These are phyloP conservation scores for Pyrenophora graminea DNA, from an alignment of 2,329 filamentous ascomycete genomes.

Conservation along the genomic window DNA sequence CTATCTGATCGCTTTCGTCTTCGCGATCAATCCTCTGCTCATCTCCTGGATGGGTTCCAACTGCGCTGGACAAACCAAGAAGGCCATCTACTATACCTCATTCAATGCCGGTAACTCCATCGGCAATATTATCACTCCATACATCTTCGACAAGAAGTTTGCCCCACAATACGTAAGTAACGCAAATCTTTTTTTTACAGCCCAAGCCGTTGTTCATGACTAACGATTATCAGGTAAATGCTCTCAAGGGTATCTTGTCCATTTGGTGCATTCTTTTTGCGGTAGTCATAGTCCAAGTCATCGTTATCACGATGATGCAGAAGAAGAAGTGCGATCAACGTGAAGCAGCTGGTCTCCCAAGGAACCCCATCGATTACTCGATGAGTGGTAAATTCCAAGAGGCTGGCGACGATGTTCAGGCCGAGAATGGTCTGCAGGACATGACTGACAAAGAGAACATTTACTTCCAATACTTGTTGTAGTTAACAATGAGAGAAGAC, in stretches of 20 bases:
- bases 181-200: neutral
- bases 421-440: slow-evolving; percentile 29
- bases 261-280: slow-evolving; percentile 30
- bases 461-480: slow-evolving; percentile 30
- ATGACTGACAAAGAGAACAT: slow-evolving; percentile 31
- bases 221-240: slow-evolving; percentile 18
- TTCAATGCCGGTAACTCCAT: slow-evolving; percentile 66
- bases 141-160: slow-evolving; percentile 29
- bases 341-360: slow-evolving; percentile 25
- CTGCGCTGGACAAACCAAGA: slow-evolving; percentile 70
- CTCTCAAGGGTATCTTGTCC: slow-evolving; percentile 26
- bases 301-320: slow-evolving; percentile 25
- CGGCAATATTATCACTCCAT: slow-evolving; percentile 60
- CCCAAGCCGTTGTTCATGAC: neutral
- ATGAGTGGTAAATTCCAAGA: slow-evolving; percentile 25
- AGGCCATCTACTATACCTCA: slow-evolving; percentile 65
- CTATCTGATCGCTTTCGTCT: slow-evolving; percentile 69
- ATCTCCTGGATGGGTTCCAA: slow-evolving; percentile 72
- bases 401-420: slow-evolving; percentile 24
- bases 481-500: neutral
- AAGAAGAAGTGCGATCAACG: slow-evolving; percentile 29
- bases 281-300: slow-evolving; percentile 20
- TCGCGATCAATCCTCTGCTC: slow-evolving; percentile 67
- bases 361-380: slow-evolving; percentile 23
- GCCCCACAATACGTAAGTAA: slow-evolving; percentile 27